Evolutionary conservation across 176 grass and related monocot species (phyloP).

Genomic region (Oryza nivara): DNA sequence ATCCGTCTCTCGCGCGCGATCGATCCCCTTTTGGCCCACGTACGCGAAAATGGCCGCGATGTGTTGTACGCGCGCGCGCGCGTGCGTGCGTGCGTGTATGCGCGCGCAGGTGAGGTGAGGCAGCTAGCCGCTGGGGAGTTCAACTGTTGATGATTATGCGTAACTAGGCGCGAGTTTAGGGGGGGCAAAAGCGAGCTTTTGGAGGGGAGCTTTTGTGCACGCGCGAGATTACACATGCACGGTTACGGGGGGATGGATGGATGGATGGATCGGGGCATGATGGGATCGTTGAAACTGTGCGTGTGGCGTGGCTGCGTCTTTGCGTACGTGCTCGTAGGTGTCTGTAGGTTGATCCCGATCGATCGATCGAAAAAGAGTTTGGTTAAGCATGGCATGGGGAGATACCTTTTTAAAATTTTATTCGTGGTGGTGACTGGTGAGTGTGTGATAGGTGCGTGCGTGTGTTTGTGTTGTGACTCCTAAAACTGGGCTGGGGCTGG

Average conservation of each 20-base stretch:
- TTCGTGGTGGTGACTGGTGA: neutral
- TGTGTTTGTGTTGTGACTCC: neutral
- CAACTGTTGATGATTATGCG: constrained; percentile 34
- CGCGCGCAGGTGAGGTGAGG: neutral
- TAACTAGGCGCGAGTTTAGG: constrained; percentile 37
- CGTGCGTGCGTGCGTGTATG: neutral
- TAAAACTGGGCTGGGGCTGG: neutral
- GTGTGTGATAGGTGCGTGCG: neutral
- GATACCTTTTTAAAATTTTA: neutral
- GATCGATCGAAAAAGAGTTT: neutral
- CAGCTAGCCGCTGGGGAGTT: neutral
- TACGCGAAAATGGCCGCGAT: constrained; percentile 2
- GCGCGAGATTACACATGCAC: constrained; percentile 27
- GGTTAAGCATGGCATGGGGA: neutral
- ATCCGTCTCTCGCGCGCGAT: too few species aligned
- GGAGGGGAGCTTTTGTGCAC: constrained; percentile 43
- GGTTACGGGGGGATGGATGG: neutral
- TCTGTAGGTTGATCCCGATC: neutral
- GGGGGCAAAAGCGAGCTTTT: constrained; percentile 27
- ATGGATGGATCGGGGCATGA: constrained; percentile 14
- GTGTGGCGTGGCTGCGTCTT: neutral
- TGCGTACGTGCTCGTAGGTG: neutral
- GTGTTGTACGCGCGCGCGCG: neutral
- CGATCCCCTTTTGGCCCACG: constrained; percentile 28
- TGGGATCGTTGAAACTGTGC: constrained; percentile 41